phyloP scores from a whole-genome alignment of 2,329 filamentous ascomycete species.

The Cercospora nicotianae region DNA sequence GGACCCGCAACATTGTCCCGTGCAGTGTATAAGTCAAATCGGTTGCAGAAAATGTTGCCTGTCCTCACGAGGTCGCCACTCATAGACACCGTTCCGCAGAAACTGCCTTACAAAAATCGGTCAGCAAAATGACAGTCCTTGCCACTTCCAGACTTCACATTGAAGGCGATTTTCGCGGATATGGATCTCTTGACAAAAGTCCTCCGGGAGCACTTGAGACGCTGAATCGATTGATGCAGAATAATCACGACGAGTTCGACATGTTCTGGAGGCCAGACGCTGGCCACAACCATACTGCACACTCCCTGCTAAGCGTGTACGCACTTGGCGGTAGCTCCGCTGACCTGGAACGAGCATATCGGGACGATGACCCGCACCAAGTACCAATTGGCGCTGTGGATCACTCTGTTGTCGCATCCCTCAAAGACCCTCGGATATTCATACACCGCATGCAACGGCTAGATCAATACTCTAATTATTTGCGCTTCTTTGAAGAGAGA shows the following conservation, averaged over 20 bases:
- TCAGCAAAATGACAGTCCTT: neutral
- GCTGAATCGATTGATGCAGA: neutral
- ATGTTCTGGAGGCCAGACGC: conserved; percentile 1
- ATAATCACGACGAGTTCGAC: conserved; percentile 1
- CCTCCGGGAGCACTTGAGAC: conserved; percentile 1
- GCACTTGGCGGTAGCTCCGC: neutral
- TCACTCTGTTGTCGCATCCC: neutral
- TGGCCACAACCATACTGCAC: neutral
- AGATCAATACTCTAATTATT: conserved; percentile 66
- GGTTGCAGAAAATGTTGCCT: neutral
- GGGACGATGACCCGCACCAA: neutral
- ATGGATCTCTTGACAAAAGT: neutral
- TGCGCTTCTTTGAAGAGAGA: conserved; percentile 71
- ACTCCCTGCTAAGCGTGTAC: neutral
- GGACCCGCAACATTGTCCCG: neutral
- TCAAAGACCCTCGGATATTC: neutral
- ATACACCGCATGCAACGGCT: neutral
- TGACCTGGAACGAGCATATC: neutral
- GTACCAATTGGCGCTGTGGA: neutral
- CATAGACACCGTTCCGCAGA: neutral
- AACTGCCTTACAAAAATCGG: neutral
- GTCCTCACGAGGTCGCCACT: neutral
- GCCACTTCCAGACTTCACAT: neutral
- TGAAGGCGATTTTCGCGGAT: neutral
- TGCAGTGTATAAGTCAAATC: neutral